A percentile compares a stretch with the other conserved stretches of the same genome.
Conservation (phyloP, 2,329 filamentous ascomycete species). For the Diaporthe eres region DNA sequence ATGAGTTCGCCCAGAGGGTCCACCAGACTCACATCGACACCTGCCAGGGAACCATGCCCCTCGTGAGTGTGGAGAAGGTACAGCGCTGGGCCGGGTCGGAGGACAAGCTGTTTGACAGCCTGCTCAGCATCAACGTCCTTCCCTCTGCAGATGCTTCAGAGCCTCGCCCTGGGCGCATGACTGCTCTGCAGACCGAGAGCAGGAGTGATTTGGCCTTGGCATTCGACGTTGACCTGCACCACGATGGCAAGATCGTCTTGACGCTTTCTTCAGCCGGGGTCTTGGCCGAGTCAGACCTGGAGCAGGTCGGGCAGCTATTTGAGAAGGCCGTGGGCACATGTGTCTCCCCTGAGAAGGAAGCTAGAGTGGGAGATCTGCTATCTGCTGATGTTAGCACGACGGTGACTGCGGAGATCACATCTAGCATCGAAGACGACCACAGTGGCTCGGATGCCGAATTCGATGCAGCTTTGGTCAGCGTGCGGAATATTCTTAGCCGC, state of each 20-base stretch:
- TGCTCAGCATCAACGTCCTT: constrained; percentile 44
- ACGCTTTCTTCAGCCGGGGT: constrained; percentile 39
- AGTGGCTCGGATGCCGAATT: constrained; percentile 14
- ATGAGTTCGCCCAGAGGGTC: constrained; percentile 40
- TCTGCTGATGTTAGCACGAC: neutral
- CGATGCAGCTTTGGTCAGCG: constrained; percentile 34
- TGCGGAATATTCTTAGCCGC: constrained; percentile 23
- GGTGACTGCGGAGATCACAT: neutral
- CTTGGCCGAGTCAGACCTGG: constrained; percentile 34
- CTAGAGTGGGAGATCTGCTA: constrained; percentile 19
- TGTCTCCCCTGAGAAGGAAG: neutral
- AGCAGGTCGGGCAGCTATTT: constrained; percentile 38
- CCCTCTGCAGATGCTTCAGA: constrained; percentile 3
- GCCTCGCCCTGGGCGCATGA: constrained; percentile 34
- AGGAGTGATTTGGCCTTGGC: constrained; percentile 44
- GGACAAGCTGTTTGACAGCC: constrained; percentile 46
- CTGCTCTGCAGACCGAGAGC: constrained; percentile 37
- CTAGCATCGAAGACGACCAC: neutral
- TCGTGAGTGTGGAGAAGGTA: constrained; percentile 43
- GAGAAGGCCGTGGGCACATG: constrained; percentile 38
- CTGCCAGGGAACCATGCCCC: constrained; percentile 45
- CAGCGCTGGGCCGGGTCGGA: constrained; percentile 45
- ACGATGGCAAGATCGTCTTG: constrained; percentile 42
- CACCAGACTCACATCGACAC: constrained; percentile 39
- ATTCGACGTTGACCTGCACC: constrained; percentile 45